Conservation (phyloP, 176 grass and related monocot species). For the Triticum turgidum region DNA sequence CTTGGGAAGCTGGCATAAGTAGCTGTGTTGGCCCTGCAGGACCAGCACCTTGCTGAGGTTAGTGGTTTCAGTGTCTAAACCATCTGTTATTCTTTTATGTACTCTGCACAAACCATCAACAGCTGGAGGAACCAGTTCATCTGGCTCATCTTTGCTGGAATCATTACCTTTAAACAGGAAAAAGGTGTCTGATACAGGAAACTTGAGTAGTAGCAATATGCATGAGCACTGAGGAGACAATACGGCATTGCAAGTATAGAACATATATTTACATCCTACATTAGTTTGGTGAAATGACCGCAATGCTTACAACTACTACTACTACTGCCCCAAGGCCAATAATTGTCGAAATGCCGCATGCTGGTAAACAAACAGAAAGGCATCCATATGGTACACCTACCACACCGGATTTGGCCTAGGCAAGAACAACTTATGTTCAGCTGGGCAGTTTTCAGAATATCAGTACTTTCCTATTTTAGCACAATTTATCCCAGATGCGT, state of each 20-base stretch:
- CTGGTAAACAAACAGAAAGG: neutral
- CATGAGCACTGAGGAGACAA: neutral
- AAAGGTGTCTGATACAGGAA: slow-evolving; percentile 10
- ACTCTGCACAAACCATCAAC: slow-evolving; percentile 88
- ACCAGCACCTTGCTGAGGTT: slow-evolving; percentile 48
- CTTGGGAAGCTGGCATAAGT: slow-evolving; percentile 81
- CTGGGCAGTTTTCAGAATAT: neutral
- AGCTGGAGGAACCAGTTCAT: slow-evolving; percentile 63
- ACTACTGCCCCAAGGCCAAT: neutral
- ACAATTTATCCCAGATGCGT: neutral
- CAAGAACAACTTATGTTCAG: neutral
- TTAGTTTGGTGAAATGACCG: neutral
- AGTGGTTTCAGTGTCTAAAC: slow-evolving; percentile 65
- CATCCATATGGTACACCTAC: neutral
- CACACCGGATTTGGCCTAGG: neutral
- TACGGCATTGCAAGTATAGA: neutral
- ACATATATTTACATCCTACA: neutral
- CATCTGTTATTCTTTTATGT: slow-evolving; percentile 84
- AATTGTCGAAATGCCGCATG: neutral
- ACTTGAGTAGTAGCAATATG: slow-evolving; percentile 6
- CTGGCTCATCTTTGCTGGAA: slow-evolving; percentile 92
- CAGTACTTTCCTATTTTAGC: neutral
- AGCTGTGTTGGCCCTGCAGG: slow-evolving; percentile 54
- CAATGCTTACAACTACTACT: neutral
- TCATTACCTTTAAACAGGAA: slow-evolving; percentile 64